Base-by-base conservation (phyloP, 345 rosid genomes). In the Syzygium oleosum region DNA sequence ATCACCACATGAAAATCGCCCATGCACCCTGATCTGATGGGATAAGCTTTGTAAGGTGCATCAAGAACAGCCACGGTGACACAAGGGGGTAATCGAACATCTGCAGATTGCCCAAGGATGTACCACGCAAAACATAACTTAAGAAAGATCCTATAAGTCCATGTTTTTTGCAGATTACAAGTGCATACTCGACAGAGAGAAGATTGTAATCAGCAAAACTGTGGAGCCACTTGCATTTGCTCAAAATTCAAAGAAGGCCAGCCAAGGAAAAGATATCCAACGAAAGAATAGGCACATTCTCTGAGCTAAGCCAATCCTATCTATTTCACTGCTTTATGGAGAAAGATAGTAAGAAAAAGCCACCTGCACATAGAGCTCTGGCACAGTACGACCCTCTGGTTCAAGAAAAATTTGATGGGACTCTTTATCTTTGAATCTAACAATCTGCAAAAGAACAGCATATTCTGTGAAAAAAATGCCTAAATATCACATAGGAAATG, bases 361-460 rank as follows among this genome's bases (percentile, higher is more conserved):
- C 68, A 97, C 99, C 99, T 97, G 99, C 88, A 97, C 98, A 89
- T 97, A 97, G 84, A 97, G 95, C 93, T 97, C 99, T 22, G 98
- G 99, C 88, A 96, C 99, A 89, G 90, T 94, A 86, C 99, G 95
- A 79, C 99, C 99, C 90, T 97, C 99, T 84, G 99, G 99, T 91
- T 97, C 99, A 15, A 97, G 99, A 91, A 97, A 97, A 91, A 97
- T 96, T 88, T 97, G 99, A 95, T 97, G 99, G 84, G 99, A 97
- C 90, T 97, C 99, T 89, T 97, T 96, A 91, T 96, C 99, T 88
- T 95, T 90, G 93, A 97, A 97, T 91, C 99, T 95, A 89, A 97
- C 99, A 91, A 97, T 94, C 99, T 88, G 87, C 65, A 55, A 46
- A 84, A 85, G 31, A 55, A 85, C 41, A 83, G 31, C 41, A 83